These are phyloP conservation scores for Rhodotorula graminis DNA, from an alignment of 768 basidiomycete genomes.

Conservation along the genomic window DNA sequence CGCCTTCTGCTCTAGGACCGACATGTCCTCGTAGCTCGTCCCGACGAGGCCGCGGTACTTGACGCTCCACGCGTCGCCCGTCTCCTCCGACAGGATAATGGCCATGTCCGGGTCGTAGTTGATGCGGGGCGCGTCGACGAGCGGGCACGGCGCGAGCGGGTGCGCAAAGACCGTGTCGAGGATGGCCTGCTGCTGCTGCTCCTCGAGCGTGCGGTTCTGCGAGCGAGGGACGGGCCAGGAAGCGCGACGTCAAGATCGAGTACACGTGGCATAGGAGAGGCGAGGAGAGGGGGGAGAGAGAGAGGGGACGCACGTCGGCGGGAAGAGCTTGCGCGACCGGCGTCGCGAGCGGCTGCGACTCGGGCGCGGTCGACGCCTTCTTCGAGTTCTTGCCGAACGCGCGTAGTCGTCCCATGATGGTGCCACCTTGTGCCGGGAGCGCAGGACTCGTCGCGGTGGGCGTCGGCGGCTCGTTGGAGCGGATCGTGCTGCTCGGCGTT, in stretches of 20 bases:
- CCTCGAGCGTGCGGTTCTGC: slow-evolving; percentile 33
- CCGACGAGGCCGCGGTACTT: slow-evolving; percentile 70
- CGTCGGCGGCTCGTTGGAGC: not conserved
- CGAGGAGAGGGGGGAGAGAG: not conserved
- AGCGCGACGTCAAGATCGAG: too few species aligned
- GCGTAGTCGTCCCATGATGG: slow-evolving; percentile 62
- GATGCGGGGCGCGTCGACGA: slow-evolving; percentile 67
- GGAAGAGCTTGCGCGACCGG: not conserved
- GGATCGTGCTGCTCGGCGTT: not conserved
- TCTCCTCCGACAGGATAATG: slow-evolving; percentile 76
- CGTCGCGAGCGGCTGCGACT: slow-evolving; percentile 4
- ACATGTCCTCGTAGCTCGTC: slow-evolving; percentile 56
- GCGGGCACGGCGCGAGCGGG: slow-evolving; percentile 58
- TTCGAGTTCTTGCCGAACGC: slow-evolving; percentile 64
- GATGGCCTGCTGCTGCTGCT: slow-evolving; percentile 46
- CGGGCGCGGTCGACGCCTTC: slow-evolving; percentile 45
- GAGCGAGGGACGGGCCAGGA: too few species aligned
- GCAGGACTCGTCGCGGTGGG: slow-evolving; percentile 55
- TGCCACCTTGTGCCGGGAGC: slow-evolving; percentile 35
- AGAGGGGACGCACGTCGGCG: slow-evolving; percentile 32
- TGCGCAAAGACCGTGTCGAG: slow-evolving; percentile 48
- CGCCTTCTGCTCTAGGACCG: slow-evolving; percentile 65
- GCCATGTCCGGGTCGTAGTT: slow-evolving; percentile 59
- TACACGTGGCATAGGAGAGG: too few species aligned
- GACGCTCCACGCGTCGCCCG: slow-evolving; percentile 61